These are phyloP conservation scores for Xylariaceae sp. DNA, from an alignment of 2,329 filamentous ascomycete genomes.

Conservation along the genomic window DNA sequence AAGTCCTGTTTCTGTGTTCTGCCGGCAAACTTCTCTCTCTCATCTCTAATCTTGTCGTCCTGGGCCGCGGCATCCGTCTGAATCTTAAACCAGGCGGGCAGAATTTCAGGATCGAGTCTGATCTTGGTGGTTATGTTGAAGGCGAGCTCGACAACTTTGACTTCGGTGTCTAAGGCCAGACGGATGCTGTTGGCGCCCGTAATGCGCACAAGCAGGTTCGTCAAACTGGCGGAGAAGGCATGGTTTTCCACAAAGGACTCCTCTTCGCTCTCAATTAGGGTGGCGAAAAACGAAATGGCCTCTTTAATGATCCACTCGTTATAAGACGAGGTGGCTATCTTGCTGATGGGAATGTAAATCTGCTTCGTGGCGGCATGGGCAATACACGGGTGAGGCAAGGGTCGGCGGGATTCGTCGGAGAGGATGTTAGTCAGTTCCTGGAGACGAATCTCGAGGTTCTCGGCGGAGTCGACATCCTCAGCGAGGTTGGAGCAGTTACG, in stretches of 20 bases:
- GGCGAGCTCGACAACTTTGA: conserved; percentile 82
- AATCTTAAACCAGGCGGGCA: conserved; percentile 86
- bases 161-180: conserved; percentile 76
- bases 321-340: conserved; percentile 79
- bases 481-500: conserved; percentile 56
- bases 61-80: conserved; percentile 32
- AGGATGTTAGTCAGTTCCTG: conserved; percentile 67
- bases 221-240: conserved; percentile 78
- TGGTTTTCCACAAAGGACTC: conserved; percentile 88
- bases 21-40: conserved; percentile 69
- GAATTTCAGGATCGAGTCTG: conserved; percentile 75
- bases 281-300: conserved; percentile 80
- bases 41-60: conserved; percentile 40
- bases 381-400: conserved; percentile 86
- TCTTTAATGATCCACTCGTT: conserved; percentile 83
- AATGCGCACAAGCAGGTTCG: conserved; percentile 77
- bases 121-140: conserved; percentile 98
- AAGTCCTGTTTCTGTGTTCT: conserved; percentile 88
- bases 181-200: conserved; percentile 67
- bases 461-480: conserved; percentile 56
- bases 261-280: conserved; percentile 91
- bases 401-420: conserved; percentile 81
- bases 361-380: conserved; percentile 79
- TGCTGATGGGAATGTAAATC: conserved; percentile 82
- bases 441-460: conserved; percentile 56